These are phyloP conservation scores for Fusarium siculi DNA, from an alignment of 2,329 filamentous ascomycete genomes.

Conservation along the genomic window DNA sequence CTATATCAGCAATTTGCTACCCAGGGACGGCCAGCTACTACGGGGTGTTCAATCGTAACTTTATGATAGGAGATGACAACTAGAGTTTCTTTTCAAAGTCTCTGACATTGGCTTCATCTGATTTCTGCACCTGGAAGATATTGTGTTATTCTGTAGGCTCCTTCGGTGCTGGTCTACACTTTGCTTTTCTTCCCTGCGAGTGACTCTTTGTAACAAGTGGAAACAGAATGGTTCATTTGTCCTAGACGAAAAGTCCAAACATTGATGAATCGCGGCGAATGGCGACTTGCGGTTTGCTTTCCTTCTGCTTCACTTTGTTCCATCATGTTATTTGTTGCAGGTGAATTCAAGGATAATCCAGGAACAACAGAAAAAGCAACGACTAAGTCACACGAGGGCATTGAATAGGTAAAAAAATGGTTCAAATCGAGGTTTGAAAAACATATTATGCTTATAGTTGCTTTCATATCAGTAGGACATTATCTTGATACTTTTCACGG, in stretches of 20 bases:
- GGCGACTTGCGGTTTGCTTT: background rate
- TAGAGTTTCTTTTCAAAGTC: background rate
- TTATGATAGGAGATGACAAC: background rate
- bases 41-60: no score
- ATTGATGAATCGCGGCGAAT: background rate
- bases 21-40: background rate
- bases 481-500: background rate
- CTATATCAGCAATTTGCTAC: background rate
- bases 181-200: background rate
- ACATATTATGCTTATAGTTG: background rate
- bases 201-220: background rate
- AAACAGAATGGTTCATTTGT: background rate
- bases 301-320: background rate
- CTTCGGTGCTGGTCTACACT: background rate
- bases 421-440: background rate
- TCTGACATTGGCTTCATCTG: background rate
- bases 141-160: background rate
- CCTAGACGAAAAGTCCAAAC: background rate
- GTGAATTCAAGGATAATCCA: background rate
- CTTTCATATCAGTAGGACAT: background rate
- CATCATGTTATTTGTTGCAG: background rate
- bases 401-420: background rate
- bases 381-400: background rate
- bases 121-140: no score
- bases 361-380: constrained; percentile 1